Base-by-base conservation (phyloP, 768 basidiomycete species). In the Agaricus blazei region DNA sequence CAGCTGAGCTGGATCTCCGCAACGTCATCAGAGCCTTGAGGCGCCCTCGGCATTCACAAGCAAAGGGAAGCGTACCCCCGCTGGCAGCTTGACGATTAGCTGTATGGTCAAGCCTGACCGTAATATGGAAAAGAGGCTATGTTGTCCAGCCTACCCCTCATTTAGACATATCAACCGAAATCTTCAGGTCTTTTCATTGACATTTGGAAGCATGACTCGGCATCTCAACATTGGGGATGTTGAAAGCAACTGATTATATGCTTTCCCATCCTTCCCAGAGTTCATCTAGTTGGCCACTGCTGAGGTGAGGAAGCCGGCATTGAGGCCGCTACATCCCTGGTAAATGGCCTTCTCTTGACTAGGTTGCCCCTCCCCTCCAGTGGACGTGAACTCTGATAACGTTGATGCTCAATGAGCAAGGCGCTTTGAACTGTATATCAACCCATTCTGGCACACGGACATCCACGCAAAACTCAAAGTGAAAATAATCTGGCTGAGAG, bases 71-170 rank as follows among this genome's bases (percentile, higher is more conserved):
- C 76, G 93, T 48, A 84, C 82, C 27, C 77, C 97, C 36, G 82
- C 96, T 50, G 95, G 95, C 31, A 93, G 91, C 64, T 71, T 98
- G 64, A 97, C 94, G 8, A 94, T 92, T 71, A 88, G 84, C 67
- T 88, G 90, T 78, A 93, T 93, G 70, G 97, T 96, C 80, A 96
- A 95, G 66, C 69, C 79, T 0, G 88, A 93, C 55, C 96, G 96
- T 6, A 80, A 98, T 68, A 93, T 98, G 85, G 98, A 98, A 78
- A 97, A 98, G 84, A 95, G 62, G 82, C 19, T 41, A 36, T 27
- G 44, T 40, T 48, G 45, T 43, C 19, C 19, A 19, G 19, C 52
- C 51, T 41, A 42, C 57, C 15, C 55, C 38, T 45, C 40, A 48
- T 19, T 23, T 45, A 31, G 44, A 37, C 48, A 29, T 15, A 52